Conservation (phyloP, 106 monocot genomes). For the Allium cepa region DNA sequence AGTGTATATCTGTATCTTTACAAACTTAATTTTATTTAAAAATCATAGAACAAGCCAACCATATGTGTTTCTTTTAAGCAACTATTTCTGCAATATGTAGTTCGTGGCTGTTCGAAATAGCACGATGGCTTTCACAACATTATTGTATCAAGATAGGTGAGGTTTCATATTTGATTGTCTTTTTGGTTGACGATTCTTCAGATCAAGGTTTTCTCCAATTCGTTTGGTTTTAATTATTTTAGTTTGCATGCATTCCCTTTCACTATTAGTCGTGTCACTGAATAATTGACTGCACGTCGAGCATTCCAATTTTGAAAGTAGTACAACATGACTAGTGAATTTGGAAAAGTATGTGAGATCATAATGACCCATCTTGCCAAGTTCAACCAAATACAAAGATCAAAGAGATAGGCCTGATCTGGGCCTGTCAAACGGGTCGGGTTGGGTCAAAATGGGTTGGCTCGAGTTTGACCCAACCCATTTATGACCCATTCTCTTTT, state of each 20-base stretch:
- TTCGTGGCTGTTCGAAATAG: no score
- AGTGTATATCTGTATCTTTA: no score
- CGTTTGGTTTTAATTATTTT: not conserved
- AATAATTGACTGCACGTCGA: slow-evolving; percentile 88
- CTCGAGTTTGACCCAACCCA: no score
- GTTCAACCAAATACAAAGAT: slow-evolving; percentile 79
- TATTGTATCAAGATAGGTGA: not conserved
- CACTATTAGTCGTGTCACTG: not conserved
- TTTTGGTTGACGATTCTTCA: not conserved
- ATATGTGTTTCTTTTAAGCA: no score
- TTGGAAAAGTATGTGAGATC: slow-evolving; percentile 90
- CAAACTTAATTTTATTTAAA: no score
- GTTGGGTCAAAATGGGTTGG: no score
- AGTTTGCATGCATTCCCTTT: not conserved
- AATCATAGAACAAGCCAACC: no score
- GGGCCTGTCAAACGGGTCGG: no score
- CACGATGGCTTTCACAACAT: no score
- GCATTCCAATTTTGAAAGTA: slow-evolving; percentile 98
- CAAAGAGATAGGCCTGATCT: slow-evolving; percentile 95
- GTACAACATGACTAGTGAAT: slow-evolving; percentile 92
- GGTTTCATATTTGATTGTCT: not conserved
- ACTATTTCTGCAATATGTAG: no score
- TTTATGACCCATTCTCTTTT: no score
- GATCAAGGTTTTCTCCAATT: not conserved
- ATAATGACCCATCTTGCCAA: slow-evolving; percentile 89